phyloP scores from a whole-genome alignment of 2,329 filamentous ascomycete genomes.

The Penicillium crustosum region DNA sequence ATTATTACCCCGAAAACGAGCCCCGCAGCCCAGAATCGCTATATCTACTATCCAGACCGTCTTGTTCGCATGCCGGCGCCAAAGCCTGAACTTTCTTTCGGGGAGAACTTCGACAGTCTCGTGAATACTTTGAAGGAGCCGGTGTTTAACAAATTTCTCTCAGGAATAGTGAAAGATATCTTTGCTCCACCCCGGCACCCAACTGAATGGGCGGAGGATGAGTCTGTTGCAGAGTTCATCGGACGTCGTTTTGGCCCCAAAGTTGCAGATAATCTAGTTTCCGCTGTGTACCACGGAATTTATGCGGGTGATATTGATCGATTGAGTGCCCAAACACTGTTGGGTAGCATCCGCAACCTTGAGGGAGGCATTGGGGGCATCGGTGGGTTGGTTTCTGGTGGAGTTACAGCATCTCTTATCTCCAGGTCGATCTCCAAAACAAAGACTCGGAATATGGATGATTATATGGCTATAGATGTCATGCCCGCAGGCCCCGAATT shows the following conservation, averaged over 20 bases:
- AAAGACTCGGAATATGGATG: constrained; percentile 26
- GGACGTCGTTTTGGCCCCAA: constrained; percentile 54
- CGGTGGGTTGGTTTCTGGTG: constrained; percentile 20
- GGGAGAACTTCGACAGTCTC: constrained; percentile 24
- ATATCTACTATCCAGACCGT: constrained; percentile 84
- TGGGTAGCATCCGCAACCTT: constrained; percentile 53
- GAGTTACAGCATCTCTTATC: constrained; percentile 12
- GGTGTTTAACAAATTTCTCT: constrained; percentile 43
- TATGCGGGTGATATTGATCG: constrained; percentile 86
- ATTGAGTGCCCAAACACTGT: constrained; percentile 69
- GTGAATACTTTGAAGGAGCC: constrained; percentile 51
- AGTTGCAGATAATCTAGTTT: constrained; percentile 70
- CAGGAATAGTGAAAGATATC: constrained; percentile 36
- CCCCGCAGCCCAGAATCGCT: constrained; percentile 64
- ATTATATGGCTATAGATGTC: constrained; percentile 28
- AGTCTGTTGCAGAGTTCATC: constrained; percentile 70
- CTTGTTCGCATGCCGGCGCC: constrained; percentile 63
- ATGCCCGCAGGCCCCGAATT: constrained; percentile 3
- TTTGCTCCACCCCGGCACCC: constrained; percentile 35
- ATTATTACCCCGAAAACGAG: constrained; percentile 53
- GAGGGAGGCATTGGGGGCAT: constrained; percentile 36
- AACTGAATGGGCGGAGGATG: constrained; percentile 52
- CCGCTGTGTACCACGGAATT: constrained; percentile 78
- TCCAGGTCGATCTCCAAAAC: constrained; percentile 12
- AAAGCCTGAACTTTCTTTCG: constrained; percentile 23